These are phyloP conservation scores for Fusarium tjaetaba DNA, from an alignment of 2,329 filamentous ascomycete genomes.

Conservation along the genomic window DNA sequence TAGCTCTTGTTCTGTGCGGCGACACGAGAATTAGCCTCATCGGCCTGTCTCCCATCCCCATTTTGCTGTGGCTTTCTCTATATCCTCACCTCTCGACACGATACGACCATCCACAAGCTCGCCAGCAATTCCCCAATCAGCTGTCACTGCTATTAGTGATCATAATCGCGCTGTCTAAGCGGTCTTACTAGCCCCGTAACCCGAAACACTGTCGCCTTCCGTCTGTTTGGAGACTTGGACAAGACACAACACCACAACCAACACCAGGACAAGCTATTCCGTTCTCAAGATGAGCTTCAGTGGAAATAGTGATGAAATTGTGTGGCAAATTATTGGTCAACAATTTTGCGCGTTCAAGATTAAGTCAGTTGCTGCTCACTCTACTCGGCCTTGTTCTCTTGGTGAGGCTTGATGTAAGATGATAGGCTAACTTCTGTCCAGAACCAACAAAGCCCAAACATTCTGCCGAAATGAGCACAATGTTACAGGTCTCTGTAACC, in stretches of 20 bases:
- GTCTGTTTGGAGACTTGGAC: neutral
- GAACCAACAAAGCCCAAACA: constrained; percentile 84
- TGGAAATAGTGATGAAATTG: constrained; percentile 69
- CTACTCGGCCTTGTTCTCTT: neutral
- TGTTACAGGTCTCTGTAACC: constrained; percentile 82
- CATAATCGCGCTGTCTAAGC: neutral
- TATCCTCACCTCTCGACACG: neutral
- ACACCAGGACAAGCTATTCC: neutral
- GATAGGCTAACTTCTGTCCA: constrained; percentile 51
- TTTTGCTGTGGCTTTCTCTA: neutral
- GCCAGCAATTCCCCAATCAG: neutral
- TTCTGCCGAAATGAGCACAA: constrained; percentile 98
- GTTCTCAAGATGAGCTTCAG: constrained; percentile 55
- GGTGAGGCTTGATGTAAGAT: neutral
- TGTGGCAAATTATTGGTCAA: constrained; percentile 97
- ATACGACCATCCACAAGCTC: neutral
- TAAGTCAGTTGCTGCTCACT: constrained; percentile 66
- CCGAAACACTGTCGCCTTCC: neutral
- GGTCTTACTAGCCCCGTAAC: too few species aligned
- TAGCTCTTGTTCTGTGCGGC: neutral
- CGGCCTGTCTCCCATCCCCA: neutral
- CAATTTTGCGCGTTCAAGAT: constrained; percentile 96
- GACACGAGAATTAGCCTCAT: neutral
- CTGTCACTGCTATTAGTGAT: too few species aligned
- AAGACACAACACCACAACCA: neutral